Evolutionary conservation across 192 early-diverging fungal species (phyloP).

Genomic region (Coemansia sp.): DNA sequence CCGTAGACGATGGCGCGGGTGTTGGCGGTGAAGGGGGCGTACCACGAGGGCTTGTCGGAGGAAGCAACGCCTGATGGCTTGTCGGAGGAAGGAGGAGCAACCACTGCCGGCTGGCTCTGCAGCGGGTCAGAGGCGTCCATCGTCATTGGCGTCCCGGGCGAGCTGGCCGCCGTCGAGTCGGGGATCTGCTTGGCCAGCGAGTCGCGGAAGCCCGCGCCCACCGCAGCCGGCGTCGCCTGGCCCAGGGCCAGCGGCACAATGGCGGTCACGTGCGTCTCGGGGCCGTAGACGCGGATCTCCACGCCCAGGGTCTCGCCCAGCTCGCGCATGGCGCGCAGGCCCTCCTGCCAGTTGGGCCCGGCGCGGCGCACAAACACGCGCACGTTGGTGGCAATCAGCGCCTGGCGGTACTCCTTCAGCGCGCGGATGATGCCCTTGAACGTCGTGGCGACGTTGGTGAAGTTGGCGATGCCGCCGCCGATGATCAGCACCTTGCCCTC

Average conservation of each 20-base stretch:
- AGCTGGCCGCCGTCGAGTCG: slow-evolving; percentile 51
- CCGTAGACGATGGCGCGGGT: slow-evolving; percentile 95
- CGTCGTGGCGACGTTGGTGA: slow-evolving; percentile 97
- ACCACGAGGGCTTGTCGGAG: slow-evolving; percentile 45
- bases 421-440: slow-evolving; percentile 99
- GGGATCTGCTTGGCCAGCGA: slow-evolving; percentile 57
- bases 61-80: too few species aligned
- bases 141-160: slow-evolving; percentile 41
- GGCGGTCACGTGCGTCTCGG: slow-evolving; percentile 98
- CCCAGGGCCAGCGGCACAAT: slow-evolving; percentile 92
- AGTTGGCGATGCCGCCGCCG: slow-evolving; percentile 99
- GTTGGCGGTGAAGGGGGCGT: slow-evolving; percentile 73
- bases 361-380: slow-evolving; percentile 97
- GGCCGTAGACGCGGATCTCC: slow-evolving; percentile 93
- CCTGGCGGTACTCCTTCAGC: slow-evolving; percentile 88
- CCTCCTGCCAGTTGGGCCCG: slow-evolving; percentile 99
- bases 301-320: slow-evolving; percentile 91
- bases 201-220: slow-evolving; percentile 64
- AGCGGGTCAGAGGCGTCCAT: slow-evolving; percentile 53
- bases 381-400: slow-evolving; percentile 82
- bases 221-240: slow-evolving; percentile 54
- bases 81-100: slow-evolving; percentile 14
- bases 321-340: slow-evolving; percentile 90
- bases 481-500: slow-evolving; percentile 97
- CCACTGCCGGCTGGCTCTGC: slow-evolving; percentile 32